phyloP scores from a whole-genome alignment of 2,329 filamentous ascomycete genomes.

The Camillea tinctor region DNA sequence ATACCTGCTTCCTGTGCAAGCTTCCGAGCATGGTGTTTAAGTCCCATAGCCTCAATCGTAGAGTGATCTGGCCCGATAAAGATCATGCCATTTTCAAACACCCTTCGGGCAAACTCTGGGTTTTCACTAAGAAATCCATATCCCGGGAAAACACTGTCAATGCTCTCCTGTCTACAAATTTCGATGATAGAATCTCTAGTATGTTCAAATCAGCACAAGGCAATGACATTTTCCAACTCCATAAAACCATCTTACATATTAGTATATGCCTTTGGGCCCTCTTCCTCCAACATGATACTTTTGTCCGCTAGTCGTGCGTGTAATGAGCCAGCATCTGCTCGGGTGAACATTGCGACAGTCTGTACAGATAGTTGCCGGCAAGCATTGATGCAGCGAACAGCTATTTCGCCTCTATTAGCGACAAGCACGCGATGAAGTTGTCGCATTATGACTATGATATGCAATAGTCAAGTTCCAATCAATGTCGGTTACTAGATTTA shows the following conservation, averaged over 20 bases:
- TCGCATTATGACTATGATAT: background rate
- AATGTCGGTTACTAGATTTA: too few species aligned
- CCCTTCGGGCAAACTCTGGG: slow-evolving; percentile 53
- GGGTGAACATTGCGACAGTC: slow-evolving; percentile 17
- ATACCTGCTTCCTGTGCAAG: slow-evolving; percentile 34
- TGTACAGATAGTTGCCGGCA: slow-evolving; percentile 14
- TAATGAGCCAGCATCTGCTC: slow-evolving; percentile 17
- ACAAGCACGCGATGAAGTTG: slow-evolving; percentile 9
- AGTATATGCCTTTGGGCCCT: slow-evolving; percentile 17
- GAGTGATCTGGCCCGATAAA: slow-evolving; percentile 57
- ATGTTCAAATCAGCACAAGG: too few species aligned
- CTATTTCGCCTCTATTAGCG: too few species aligned
- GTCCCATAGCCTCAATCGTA: slow-evolving; percentile 46
- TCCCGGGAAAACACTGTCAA: slow-evolving; percentile 56
- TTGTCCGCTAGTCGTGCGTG: slow-evolving; percentile 22
- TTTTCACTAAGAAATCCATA: slow-evolving; percentile 67
- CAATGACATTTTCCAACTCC: too few species aligned
- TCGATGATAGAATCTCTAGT: too few species aligned
- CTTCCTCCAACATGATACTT: slow-evolving; percentile 14
- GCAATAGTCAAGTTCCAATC: too few species aligned
- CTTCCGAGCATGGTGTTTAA: slow-evolving; percentile 20
- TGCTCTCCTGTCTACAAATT: background rate
- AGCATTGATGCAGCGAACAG: too few species aligned
- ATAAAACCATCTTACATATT: slow-evolving; percentile 9
- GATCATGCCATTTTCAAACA: slow-evolving; percentile 49